Evolutionary conservation across 352 stramenopile species (phyloP), one percentile per base, ranked within the genome.

Genomic region (Pythium scleroteichum): DNA sequence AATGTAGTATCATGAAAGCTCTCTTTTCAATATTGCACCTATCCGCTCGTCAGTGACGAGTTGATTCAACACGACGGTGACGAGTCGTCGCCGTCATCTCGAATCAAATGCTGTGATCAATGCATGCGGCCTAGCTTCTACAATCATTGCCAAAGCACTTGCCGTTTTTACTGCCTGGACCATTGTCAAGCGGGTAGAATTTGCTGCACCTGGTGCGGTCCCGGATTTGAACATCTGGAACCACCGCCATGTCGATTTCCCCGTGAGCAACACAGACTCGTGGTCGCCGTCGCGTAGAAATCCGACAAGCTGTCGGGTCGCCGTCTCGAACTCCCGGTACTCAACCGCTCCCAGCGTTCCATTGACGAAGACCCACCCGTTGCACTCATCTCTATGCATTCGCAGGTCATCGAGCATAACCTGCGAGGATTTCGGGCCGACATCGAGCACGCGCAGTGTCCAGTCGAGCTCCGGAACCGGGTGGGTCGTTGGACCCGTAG

Each of bases 371-470:
- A 89, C 16, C 16, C 54, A 58, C 17, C 49, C 41, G 23, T 54
- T 19, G 2, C 66, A 33, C 7, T 42, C 16, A 13, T 68, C 53
- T n/a, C 51, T 48, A 26, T 22, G n/a, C 24, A 32, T 2, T 19
- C 55, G 33, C 2, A 66, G 41, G 4, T 66, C 9, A 1, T 55
- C 40, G 10, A 72, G n/a, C 19, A 92, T 64, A 2, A 68, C 24
- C 4, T 70, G 5, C 41, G 76, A 84, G 1, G 82, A 86, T 6
- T 61, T 59, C 2, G 82, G 76, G 1, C 82, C 82, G 23, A 92
- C 53, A 33, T 92, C 82, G 42, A 88, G 81, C n/a, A 73, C 74
- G 10, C 79, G 75, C 20, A 68, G 71, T 6, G 71, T 88, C 79
- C 82, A 92, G 23, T 90, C 79, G 14, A 78, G 55, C 26, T 74